Evolutionary conservation across 306 rosid genomes (phyloP).

Genomic region (Gastrolobium villosum): DNA sequence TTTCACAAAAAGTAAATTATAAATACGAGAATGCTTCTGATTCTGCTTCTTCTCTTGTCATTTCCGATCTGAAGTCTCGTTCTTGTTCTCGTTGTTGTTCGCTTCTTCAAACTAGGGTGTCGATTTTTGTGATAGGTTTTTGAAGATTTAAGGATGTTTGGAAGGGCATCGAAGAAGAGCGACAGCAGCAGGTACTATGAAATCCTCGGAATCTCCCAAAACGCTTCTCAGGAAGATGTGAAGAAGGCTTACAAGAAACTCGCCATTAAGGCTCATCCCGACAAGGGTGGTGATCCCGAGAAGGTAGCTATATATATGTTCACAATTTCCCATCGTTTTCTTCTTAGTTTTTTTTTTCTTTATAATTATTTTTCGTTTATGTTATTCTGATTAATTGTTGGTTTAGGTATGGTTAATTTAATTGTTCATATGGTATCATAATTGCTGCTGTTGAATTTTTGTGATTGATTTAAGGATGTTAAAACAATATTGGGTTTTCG

Average conservation of each 20-base stretch:
- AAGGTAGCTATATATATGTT: constrained; percentile 51
- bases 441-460: neutral
- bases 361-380: neutral
- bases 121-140: neutral
- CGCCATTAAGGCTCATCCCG: constrained; percentile 91
- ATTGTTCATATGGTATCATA: no score
- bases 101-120: constrained; percentile 6
- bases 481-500: neutral
- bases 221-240: constrained; percentile 79
- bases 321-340: neutral
- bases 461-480: neutral
- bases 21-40: neutral
- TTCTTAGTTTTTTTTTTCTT: neutral
- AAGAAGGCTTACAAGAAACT: constrained; percentile 93
- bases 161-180: constrained; percentile 82
- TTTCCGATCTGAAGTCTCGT: constrained; percentile 39
- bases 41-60: neutral
- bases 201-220: constrained; percentile 76
- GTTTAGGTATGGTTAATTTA: neutral
- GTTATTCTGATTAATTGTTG: neutral
- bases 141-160: constrained; percentile 64
- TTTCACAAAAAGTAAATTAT: neutral
- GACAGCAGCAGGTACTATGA: constrained; percentile 79
- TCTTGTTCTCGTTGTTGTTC: neutral
- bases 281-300: constrained; percentile 95